phyloP scores from a whole-genome alignment of 2,329 filamentous ascomycete genomes.

The Stachybotrys echinatus region DNA sequence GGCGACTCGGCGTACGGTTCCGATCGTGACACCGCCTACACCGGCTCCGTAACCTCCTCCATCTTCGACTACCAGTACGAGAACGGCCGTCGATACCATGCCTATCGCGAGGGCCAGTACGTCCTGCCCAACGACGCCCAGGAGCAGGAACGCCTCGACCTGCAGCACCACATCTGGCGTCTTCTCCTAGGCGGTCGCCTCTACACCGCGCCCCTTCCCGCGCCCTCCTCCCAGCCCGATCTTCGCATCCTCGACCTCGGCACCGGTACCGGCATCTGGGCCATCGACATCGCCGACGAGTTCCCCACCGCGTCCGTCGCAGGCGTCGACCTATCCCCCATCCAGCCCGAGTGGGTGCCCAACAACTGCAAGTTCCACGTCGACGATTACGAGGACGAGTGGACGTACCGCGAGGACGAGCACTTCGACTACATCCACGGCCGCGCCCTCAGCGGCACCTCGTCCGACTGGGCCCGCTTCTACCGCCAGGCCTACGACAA shows the following conservation, averaged over 20 bases:
- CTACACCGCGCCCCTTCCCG: not conserved
- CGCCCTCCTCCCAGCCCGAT: not conserved
- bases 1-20: constrained; percentile 29
- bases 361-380: constrained; percentile 60
- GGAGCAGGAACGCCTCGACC: constrained; percentile 48
- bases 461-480: constrained; percentile 23
- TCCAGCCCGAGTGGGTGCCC: constrained; percentile 33
- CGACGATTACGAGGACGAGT: constrained; percentile 55
- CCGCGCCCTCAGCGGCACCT: constrained; percentile 23
- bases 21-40: constrained; percentile 22
- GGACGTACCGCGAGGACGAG: constrained; percentile 18
- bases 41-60: constrained; percentile 25
- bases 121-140: constrained; percentile 16
- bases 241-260: constrained; percentile 14
- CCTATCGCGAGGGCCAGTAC: constrained; percentile 26
- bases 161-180: constrained; percentile 43
- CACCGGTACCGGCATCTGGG: constrained; percentile 20
- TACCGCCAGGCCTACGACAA: constrained; percentile 19
- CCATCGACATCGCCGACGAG: constrained; percentile 35
- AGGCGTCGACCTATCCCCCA: constrained; percentile 15
- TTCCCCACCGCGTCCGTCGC: constrained; percentile 15
- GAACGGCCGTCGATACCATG: constrained; percentile 32
- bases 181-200: not conserved
- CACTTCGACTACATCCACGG: constrained; percentile 10
- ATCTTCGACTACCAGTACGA: constrained; percentile 29